These are phyloP conservation scores for Centaurea solstitialis DNA, from an alignment of 129 eudicot genomes.

Conservation along the genomic window DNA sequence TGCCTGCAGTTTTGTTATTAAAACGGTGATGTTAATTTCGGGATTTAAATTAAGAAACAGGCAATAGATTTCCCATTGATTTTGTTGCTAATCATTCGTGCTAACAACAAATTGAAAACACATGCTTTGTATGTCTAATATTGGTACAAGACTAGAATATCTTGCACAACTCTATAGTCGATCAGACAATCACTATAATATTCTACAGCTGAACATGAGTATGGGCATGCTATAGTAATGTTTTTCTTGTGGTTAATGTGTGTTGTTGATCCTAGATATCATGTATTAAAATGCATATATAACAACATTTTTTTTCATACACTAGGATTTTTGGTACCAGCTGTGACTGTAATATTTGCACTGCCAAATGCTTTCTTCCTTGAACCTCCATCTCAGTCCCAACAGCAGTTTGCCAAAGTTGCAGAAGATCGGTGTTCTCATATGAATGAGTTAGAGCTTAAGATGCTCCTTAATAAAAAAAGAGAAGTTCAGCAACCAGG, in stretches of 20 bases:
- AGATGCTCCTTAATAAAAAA: conserved; percentile 47
- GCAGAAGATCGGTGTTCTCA: conserved; percentile 82
- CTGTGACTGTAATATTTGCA: conserved; percentile 78
- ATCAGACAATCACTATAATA: too few relatives aligned
- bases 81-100: too few relatives aligned
- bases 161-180: too few relatives aligned
- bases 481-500: conserved; percentile 22
- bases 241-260: not conserved
- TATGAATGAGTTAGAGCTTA: conserved; percentile 61
- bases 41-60: too few relatives aligned
- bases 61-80: too few relatives aligned
- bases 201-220: not conserved
- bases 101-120: too few relatives aligned
- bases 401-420: conserved; percentile 61
- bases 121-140: too few relatives aligned
- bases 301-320: too few relatives aligned
- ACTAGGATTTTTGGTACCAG: conserved; percentile 44
- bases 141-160: too few relatives aligned
- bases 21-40: too few relatives aligned
- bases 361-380: conserved; percentile 76
- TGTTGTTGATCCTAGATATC: not conserved
- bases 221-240: not conserved
- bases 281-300: not conserved
- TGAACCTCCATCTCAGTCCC: conserved; percentile 71
- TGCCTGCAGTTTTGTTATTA: too few relatives aligned